A percentile compares a stretch with the other conserved stretches of the same genome.
These are phyloP conservation scores for Marvania coccoides DNA, from an alignment of 139 green algal genomes.

Conservation along the genomic window DNA sequence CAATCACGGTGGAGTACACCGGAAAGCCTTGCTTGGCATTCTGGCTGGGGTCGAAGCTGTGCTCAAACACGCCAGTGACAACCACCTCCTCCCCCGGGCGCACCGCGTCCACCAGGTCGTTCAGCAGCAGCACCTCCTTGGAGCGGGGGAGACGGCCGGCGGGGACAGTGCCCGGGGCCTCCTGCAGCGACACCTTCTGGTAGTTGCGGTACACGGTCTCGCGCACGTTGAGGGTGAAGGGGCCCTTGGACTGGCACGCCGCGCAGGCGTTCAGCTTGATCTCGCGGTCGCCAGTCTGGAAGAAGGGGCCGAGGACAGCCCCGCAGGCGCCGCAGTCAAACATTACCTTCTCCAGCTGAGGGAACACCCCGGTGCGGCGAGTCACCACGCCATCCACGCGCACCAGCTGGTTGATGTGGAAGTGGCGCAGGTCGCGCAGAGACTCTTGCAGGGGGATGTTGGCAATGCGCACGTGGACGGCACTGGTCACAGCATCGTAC, in stretches of 20 bases:
- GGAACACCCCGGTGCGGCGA: constrained; percentile 92
- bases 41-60: constrained; percentile 80
- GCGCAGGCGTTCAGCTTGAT: constrained; percentile 75
- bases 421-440: constrained; percentile 86
- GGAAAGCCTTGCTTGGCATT: constrained; percentile 93
- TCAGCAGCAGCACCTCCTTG: constrained; percentile 94
- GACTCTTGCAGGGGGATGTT: constrained; percentile 80
- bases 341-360: constrained; percentile 85
- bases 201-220: constrained; percentile 98
- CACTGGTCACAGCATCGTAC: constrained; percentile 32
- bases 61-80: constrained; percentile 87
- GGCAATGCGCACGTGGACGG: constrained; percentile 81
- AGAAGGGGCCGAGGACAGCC: constrained; percentile 83
- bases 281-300: constrained; percentile 58
- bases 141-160: constrained; percentile 88
- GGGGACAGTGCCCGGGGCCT: constrained; percentile 85
- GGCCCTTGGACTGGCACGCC: constrained; percentile 80
- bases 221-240: constrained; percentile 78
- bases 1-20: constrained; percentile 90
- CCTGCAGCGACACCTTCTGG: constrained; percentile 97
- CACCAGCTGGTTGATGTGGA: constrained; percentile 85
- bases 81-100: constrained; percentile 92
- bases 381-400: constrained; percentile 88
- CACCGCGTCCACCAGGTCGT: constrained; percentile 94
- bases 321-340: constrained; percentile 90